A percentile compares a stretch with the other conserved stretches of the same genome.
These are phyloP conservation scores for Kalanchoe fedtschenkoi DNA, from an alignment of 164 flowering plant genomes.

Conservation along the genomic window DNA sequence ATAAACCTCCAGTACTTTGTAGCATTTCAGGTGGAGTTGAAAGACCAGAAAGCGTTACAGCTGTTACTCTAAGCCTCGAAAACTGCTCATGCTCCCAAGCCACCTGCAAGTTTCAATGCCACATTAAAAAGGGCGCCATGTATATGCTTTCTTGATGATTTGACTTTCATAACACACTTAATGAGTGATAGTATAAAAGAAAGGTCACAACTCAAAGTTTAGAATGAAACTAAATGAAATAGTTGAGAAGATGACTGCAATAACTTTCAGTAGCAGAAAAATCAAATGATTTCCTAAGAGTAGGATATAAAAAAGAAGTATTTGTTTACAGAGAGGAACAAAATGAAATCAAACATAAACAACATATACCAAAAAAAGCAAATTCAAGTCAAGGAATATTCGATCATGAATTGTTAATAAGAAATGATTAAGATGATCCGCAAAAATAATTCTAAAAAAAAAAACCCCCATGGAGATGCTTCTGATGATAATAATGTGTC, in stretches of 20 bases:
- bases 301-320: too few relatives aligned
- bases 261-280: too few relatives aligned
- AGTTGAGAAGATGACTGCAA: too few relatives aligned
- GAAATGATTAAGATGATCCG: not conserved
- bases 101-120: conserved; percentile 41
- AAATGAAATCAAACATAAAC: too few relatives aligned
- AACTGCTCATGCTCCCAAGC: conserved; percentile 99
- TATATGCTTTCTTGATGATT: not conserved
- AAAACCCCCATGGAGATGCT: not conserved
- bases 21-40: conserved; percentile 70
- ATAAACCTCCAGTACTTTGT: conserved; percentile 70
- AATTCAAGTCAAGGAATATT: too few relatives aligned
- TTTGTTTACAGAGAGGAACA: too few relatives aligned
- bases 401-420: too few relatives aligned
- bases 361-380: too few relatives aligned
- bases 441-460: not conserved
- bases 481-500: too few relatives aligned
- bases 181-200: not conserved
- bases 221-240: too few relatives aligned
- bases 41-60: conserved; percentile 80
- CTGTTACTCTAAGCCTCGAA: conserved; percentile 85
- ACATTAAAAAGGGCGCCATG: not conserved
- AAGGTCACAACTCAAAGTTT: too few relatives aligned
- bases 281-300: too few relatives aligned
- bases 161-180: not conserved